phyloP scores from a whole-genome alignment of 2,329 filamentous ascomycete species.

The Arthrobotrys pseudoclavata region DNA sequence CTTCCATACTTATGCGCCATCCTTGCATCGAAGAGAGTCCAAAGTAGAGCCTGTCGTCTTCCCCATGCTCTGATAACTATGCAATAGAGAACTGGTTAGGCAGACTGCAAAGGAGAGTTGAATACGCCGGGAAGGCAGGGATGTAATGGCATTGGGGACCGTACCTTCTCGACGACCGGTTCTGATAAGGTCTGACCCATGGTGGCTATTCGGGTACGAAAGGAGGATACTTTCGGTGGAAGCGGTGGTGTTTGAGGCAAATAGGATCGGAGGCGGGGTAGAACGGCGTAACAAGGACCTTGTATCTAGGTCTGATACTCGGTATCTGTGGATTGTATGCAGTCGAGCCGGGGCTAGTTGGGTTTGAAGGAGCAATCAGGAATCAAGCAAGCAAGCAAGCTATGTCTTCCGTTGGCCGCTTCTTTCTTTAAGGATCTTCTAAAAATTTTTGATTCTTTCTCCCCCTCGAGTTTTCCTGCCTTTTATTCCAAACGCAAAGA shows the following conservation, averaged over 20 bases:
- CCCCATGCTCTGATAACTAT: constrained; percentile 87
- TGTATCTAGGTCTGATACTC: constrained; percentile 8
- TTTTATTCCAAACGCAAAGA: constrained; percentile 2
- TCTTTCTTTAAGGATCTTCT: background rate
- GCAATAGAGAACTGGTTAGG: constrained; percentile 24
- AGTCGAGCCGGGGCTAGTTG: constrained; percentile 9
- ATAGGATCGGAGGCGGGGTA: constrained; percentile 1
- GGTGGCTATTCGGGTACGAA: constrained; percentile 66
- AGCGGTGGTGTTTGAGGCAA: background rate
- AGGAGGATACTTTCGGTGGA: constrained; percentile 3
- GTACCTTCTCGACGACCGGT: constrained; percentile 98
- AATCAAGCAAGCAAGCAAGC: background rate
- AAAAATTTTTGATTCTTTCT: background rate
- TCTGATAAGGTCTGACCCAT: constrained; percentile 99
- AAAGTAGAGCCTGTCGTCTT: constrained; percentile 92
- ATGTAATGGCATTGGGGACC: background rate
- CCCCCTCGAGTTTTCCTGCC: background rate
- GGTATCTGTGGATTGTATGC: constrained; percentile 1
- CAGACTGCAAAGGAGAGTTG: background rate
- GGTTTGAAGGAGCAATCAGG: background rate
- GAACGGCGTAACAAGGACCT: background rate
- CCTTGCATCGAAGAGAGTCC: constrained; percentile 99
- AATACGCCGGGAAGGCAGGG: background rate
- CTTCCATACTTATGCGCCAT: constrained; percentile 99
- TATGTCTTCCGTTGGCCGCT: background rate